phyloP scores from a whole-genome alignment of 2,329 filamentous ascomycete genomes.

The Dactylella cylindrospora region DNA sequence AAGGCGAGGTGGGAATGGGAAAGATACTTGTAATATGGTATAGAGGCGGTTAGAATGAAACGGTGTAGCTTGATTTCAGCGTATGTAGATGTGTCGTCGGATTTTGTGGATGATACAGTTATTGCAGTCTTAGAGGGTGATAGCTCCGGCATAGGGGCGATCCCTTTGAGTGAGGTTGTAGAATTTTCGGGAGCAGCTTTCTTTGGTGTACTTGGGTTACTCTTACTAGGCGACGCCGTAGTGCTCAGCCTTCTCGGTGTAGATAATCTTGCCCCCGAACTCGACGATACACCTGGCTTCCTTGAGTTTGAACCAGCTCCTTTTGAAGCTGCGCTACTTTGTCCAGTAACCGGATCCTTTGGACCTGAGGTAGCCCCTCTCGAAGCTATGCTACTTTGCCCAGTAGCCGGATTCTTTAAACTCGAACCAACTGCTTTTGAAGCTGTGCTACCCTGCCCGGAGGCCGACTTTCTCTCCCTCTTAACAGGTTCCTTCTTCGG shows the following conservation, averaged over 20 bases:
- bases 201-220: too few relatives aligned
- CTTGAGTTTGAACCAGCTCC: too few relatives aligned
- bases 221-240: neutral
- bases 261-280: neutral
- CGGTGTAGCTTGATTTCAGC: constrained; percentile 27
- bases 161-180: too few relatives aligned
- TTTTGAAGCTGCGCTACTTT: too few relatives aligned
- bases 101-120: neutral
- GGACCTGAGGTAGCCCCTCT: too few relatives aligned
- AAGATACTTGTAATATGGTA: constrained; percentile 40
- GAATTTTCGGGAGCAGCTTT: too few relatives aligned
- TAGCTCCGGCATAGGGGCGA: too few relatives aligned
- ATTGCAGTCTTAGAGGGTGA: too few relatives aligned
- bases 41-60: constrained; percentile 13
- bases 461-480: neutral
- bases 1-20: constrained; percentile 6
- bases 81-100: neutral
- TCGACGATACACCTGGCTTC: neutral
- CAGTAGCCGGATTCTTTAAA: too few relatives aligned
- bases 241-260: neutral
- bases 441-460: neutral
- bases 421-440: too few relatives aligned
- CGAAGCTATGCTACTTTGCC: too few relatives aligned
- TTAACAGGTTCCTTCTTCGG: constrained; percentile 1
- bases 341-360: too few relatives aligned